A percentile compares a stretch with the other conserved stretches of the same genome.
Evolutionary conservation across 768 basidiomycete genomes (phyloP).

Genomic region (Suillus plorans): DNA sequence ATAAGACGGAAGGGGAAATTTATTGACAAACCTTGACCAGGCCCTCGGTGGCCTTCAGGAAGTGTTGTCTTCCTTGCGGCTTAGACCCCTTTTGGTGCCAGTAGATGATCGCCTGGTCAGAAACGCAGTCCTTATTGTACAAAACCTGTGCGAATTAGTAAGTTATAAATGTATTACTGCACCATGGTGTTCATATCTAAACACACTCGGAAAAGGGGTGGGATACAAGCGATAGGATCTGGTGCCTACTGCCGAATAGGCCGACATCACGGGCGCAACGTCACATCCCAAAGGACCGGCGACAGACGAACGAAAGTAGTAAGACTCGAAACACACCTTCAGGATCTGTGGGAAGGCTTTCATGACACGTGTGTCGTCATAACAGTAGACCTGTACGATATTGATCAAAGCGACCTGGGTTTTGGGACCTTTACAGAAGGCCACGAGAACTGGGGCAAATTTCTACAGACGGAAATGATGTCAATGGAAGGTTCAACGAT

Average conservation of each 20-base stretch:
- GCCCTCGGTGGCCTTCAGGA: slow-evolving; percentile 83
- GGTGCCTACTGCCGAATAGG: background rate
- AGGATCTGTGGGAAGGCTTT: slow-evolving; percentile 94
- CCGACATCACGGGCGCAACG: background rate
- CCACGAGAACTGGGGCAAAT: slow-evolving; percentile 82
- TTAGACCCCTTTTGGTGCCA: slow-evolving; percentile 98
- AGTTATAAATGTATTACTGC: slow-evolving; percentile 9
- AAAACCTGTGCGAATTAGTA: slow-evolving; percentile 60
- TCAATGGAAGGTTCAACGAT: background rate
- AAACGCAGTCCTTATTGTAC: slow-evolving; percentile 94
- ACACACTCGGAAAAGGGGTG: background rate
- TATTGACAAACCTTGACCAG: slow-evolving; percentile 74
- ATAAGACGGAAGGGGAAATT: slow-evolving; percentile 3
- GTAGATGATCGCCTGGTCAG: slow-evolving; percentile 95
- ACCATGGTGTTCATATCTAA: background rate
- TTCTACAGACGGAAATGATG: slow-evolving; percentile 46
- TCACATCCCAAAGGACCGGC: slow-evolving; percentile 3
- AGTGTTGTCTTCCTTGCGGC: slow-evolving; percentile 92
- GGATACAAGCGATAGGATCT: background rate
- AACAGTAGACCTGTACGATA: slow-evolving; percentile 92
- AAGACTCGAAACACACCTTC: slow-evolving; percentile 51
- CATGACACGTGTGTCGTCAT: slow-evolving; percentile 94
- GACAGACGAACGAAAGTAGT: background rate
- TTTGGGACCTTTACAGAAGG: slow-evolving; percentile 86
- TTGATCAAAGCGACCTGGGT: slow-evolving; percentile 95